phyloP scores from a whole-genome alignment of 1,284 basidiomycete genomes.

The Cutaneotrichosporon sp. region DNA sequence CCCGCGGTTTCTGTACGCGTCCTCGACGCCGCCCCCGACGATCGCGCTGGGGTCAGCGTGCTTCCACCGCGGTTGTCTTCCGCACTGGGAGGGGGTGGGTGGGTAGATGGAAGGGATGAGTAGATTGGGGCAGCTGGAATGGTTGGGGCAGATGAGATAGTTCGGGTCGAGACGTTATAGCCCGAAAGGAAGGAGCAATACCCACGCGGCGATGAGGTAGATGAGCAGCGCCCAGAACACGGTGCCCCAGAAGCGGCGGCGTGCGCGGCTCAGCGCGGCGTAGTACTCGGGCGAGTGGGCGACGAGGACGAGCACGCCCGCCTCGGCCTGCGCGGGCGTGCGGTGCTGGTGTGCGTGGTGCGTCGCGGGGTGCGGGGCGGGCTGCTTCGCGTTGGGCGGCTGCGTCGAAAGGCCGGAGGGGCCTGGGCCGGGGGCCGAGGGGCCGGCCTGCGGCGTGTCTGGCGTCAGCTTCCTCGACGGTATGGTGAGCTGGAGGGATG shows the following conservation, averaged over 20 bases:
- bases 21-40: conserved; percentile 11
- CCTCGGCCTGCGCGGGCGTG: conserved; percentile 8
- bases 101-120: too few species aligned
- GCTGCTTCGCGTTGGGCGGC: background rate
- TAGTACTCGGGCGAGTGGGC: conserved; percentile 13
- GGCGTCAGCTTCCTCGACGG: conserved; percentile 7
- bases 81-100: too few species aligned
- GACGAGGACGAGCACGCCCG: conserved; percentile 14
- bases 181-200: conserved; percentile 6
- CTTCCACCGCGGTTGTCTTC: too few species aligned
- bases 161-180: too few species aligned
- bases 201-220: conserved; percentile 47
- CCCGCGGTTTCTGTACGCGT: conserved; percentile 8
- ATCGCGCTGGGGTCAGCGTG: conserved; percentile 12
- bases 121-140: too few species aligned
- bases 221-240: conserved; percentile 50
- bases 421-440: background rate
- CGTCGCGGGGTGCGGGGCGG: too few species aligned
- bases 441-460: conserved; percentile 9
- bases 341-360: background rate
- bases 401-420: background rate
- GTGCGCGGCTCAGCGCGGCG: conserved; percentile 36
- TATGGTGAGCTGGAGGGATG: too few species aligned
- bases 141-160: too few species aligned
- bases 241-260: conserved; percentile 47